Evolutionary conservation across 2,329 filamentous ascomycete genomes (phyloP).

Genomic region (Microcera coccophila): DNA sequence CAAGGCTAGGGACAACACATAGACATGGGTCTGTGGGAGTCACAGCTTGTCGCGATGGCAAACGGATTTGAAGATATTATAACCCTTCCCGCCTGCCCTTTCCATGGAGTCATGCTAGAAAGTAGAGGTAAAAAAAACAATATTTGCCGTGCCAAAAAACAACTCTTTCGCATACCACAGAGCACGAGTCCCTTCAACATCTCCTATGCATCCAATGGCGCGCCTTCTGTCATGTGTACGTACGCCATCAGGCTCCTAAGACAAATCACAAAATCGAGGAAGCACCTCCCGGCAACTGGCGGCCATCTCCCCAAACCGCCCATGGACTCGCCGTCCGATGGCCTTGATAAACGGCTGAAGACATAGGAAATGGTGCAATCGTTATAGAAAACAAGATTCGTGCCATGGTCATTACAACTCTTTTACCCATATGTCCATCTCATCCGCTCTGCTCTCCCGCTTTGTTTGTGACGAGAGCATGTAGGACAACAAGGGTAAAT

Average conservation of each 20-base stretch:
- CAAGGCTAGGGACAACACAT: no score
- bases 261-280: conserved; percentile 16
- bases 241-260: conserved; percentile 8
- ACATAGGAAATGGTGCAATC: conserved; percentile 30
- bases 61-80: conserved; percentile 1
- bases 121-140: conserved; percentile 19
- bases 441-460: conserved; percentile 12
- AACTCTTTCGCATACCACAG: background rate
- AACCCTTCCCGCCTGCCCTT: conserved; percentile 21
- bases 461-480: conserved; percentile 10
- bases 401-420: conserved; percentile 41
- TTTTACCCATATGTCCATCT: conserved; percentile 25
- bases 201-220: conserved; percentile 1
- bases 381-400: conserved; percentile 36
- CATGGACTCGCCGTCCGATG: no score
- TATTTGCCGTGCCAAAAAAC: conserved; percentile 17
- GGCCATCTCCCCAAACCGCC: conserved; percentile 9
- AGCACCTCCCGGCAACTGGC: conserved; percentile 21
- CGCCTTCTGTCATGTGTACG: background rate
- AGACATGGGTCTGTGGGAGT: no score
- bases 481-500: conserved; percentile 13
- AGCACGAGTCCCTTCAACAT: conserved; percentile 4
- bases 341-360: conserved; percentile 16
- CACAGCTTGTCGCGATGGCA: no score
- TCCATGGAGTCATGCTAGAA: conserved; percentile 27